phyloP scores from a whole-genome alignment of 768 basidiomycete genomes.

The Mycena amicta region DNA sequence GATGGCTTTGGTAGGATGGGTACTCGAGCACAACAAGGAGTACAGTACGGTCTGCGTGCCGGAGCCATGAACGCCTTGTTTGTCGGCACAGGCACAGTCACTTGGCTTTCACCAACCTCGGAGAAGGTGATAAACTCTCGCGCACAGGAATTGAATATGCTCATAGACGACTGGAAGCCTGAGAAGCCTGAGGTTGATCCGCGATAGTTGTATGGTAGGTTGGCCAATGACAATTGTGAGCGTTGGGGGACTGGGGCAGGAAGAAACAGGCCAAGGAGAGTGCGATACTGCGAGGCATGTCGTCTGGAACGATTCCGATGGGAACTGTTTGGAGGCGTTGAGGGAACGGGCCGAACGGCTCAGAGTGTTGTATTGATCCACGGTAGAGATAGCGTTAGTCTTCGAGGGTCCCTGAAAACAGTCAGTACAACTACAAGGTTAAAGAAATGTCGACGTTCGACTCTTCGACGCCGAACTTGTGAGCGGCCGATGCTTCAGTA shows the following conservation, averaged over 20 bases:
- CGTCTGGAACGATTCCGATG: too few species aligned
- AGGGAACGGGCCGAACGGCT: too few species aligned
- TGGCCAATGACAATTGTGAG: constrained; percentile 34
- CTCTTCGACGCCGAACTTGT: too few species aligned
- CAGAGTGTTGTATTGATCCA: too few species aligned
- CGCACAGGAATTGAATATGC: constrained; percentile 85
- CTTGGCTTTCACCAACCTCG: constrained; percentile 31
- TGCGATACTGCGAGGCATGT: constrained; percentile 38
- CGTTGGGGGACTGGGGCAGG: constrained; percentile 31
- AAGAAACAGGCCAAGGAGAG: constrained; percentile 33
- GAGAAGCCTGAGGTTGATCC: constrained; percentile 75
- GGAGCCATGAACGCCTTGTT: constrained; percentile 88
- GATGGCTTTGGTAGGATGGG: constrained; percentile 56
- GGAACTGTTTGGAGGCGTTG: too few species aligned
- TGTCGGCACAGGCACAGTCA: constrained; percentile 78
- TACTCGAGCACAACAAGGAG: constrained; percentile 9
- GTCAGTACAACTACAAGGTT: too few species aligned
- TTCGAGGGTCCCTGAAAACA: too few species aligned
- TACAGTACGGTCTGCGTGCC: constrained; percentile 76
- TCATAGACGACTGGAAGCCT: constrained; percentile 72
- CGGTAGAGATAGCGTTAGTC: too few species aligned
- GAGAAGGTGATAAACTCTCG: constrained; percentile 64
- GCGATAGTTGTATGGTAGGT: constrained; percentile 49
- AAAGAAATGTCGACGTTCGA: too few species aligned
- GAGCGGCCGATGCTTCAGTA: too few species aligned